Percentiles rank a stretch among this genome's conserved stretches.
phyloP scores from a whole-genome alignment of 2,329 filamentous ascomycete species.

The Neonectria neomacrospora region DNA sequence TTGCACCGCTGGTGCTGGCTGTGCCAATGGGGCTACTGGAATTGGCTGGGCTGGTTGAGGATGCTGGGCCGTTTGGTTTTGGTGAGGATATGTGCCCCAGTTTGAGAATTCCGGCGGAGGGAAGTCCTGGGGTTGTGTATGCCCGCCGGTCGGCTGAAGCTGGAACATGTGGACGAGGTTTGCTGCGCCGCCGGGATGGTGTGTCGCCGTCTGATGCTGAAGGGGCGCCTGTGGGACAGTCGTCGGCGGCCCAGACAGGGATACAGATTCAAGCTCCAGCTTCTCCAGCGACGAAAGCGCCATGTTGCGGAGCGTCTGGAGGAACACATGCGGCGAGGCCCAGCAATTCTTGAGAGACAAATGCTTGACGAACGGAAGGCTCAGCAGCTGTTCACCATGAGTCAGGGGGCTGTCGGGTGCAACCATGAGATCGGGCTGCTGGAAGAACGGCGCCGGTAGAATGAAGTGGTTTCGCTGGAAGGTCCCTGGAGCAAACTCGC shows the following conservation, averaged over 20 bases:
- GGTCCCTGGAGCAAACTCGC: slow-evolving; percentile 71
- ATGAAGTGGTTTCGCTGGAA: slow-evolving; percentile 71
- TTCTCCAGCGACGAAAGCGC: slow-evolving; percentile 59
- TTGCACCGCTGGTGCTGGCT: background rate
- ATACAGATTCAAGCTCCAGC: slow-evolving; percentile 72
- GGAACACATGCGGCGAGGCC: slow-evolving; percentile 68
- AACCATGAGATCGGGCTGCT: slow-evolving; percentile 48
- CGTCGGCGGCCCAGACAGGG: slow-evolving; percentile 63
- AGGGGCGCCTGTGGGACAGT: slow-evolving; percentile 40
- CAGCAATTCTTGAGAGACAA: slow-evolving; percentile 77
- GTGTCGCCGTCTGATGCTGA: slow-evolving; percentile 29
- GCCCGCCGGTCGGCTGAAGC: background rate
- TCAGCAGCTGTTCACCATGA: slow-evolving; percentile 54
- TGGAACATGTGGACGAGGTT: slow-evolving; percentile 36
- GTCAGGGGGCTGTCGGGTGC: slow-evolving; percentile 45
- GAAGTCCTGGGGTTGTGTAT: background rate
- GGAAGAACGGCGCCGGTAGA: slow-evolving; percentile 68
- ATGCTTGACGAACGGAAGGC: slow-evolving; percentile 66
- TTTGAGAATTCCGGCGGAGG: no score
- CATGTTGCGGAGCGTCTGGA: slow-evolving; percentile 62
- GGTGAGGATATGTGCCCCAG: no score
- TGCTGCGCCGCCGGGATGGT: slow-evolving; percentile 18
- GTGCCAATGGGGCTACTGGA: background rate
- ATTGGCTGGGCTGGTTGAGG: background rate
- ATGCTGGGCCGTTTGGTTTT: background rate